Evolutionary conservation across 2,329 filamentous ascomycete genomes (phyloP).

Genomic region (Trichoderma pleuroti): DNA sequence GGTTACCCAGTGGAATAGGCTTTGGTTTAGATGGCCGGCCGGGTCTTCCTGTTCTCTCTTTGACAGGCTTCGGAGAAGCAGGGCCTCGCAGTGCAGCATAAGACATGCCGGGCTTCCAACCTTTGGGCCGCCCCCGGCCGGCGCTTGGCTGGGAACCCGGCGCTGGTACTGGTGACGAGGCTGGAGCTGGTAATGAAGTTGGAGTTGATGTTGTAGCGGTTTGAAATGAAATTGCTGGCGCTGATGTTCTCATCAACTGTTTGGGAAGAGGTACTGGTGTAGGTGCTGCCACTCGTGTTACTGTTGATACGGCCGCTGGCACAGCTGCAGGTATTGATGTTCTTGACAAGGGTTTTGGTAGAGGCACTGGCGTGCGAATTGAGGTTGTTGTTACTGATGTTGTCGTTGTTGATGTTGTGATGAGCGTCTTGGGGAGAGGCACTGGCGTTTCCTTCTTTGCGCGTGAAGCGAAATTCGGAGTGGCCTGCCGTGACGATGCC

Average conservation of each 20-base stretch:
- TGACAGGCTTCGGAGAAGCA: conserved; percentile 5
- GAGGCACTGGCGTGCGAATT: conserved; percentile 7
- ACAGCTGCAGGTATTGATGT: not conserved
- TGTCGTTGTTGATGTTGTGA: not conserved
- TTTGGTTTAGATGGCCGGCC: conserved; percentile 30
- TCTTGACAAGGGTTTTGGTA: not conserved
- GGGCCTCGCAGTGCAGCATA: conserved; percentile 25
- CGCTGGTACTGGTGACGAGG: not conserved
- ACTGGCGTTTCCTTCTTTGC: conserved; percentile 20
- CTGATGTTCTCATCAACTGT: not conserved
- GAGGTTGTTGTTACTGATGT: not conserved
- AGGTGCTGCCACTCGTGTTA: not conserved
- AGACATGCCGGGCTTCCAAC: conserved; percentile 37
- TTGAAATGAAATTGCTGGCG: not conserved
- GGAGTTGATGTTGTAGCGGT: not conserved
- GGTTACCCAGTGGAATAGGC: conserved; percentile 24
- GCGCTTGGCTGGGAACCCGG: not conserved
- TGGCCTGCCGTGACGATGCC: conserved; percentile 15
- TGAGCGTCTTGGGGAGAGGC: conserved; percentile 9
- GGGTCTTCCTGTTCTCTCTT: conserved; percentile 25
- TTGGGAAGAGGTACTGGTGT: not conserved
- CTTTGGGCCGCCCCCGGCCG: conserved; percentile 46
- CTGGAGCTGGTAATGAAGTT: not conserved
- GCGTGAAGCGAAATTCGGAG: conserved; percentile 26
- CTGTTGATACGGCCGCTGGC: not conserved